Base-by-base conservation (phyloP, 2,329 filamentous ascomycete genomes). In the Metarhizium guizhouense region DNA sequence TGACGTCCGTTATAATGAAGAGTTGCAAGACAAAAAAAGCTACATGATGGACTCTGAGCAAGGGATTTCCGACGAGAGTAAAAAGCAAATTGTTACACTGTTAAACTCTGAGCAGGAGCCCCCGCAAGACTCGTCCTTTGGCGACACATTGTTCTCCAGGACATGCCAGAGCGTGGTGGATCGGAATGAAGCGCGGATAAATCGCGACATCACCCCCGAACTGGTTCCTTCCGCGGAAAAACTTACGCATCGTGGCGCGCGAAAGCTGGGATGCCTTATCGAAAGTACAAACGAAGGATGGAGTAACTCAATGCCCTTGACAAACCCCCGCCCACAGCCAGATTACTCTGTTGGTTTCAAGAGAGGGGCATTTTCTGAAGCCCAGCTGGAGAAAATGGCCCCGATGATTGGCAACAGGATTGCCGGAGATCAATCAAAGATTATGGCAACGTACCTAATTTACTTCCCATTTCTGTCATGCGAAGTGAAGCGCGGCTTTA, bases 241-340 rank as follows among this genome's bases (percentile, higher is more conserved):
- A 47, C 52, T 49, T 42, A 45, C 45, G 20, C 20, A 29, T 40
- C 32, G 30, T 16, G 47, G 52, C 3, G 38, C 29, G 36, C 32
- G 18, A 16, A 20, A 48, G 13, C 45, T 54, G 18, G 36, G 11
- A 54, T 53, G 30, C 32, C 30, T 53, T n/a, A 25, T 54, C 11
- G 70, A 76, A 60, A 73, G 68, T 57, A 64, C 70, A 36, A 73
- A 75, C 58, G 65, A 74, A 63, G 62, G 62, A 54, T 76, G 71
- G 72, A 67, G 66, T 53, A 70, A 68, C 54, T 67, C 66, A 20
- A 66, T 72, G 29, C 66, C 71, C 30, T 47, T 75, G 1, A 66
- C 59, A 36, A 60, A 60, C 3, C 59, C 67, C 45, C 66, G 66
- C 54, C 72, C 70, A 36, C 71, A 76, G 61, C 72, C 72, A 6